Evolutionary conservation across 352 stramenopile species (phyloP).

Genomic region (Phytophthora litchii): DNA sequence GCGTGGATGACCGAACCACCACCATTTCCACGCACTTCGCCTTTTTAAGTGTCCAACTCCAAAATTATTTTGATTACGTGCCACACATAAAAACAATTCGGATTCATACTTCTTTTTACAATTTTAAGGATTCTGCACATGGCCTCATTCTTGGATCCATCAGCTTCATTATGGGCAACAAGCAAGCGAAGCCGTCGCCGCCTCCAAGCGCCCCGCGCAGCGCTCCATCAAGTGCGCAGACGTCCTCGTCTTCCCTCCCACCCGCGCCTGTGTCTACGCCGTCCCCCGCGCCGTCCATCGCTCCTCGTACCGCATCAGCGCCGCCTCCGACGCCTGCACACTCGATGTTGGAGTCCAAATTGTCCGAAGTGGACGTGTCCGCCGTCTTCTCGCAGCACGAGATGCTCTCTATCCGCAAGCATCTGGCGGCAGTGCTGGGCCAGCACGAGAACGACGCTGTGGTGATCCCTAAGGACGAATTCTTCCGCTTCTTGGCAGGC

Average conservation of each 20-base stretch:
- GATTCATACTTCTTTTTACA: neutral
- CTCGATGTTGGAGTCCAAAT: conserved; percentile 69
- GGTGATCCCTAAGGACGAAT: conserved; percentile 85
- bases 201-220: conserved; percentile 29
- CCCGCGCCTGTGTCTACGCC: conserved; percentile 6
- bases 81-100: conserved; percentile 5
- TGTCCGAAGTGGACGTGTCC: conserved; percentile 74
- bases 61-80: conserved; percentile 12
- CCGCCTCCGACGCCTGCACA: conserved; percentile 28
- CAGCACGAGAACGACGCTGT: conserved; percentile 75
- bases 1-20: conserved; percentile 54
- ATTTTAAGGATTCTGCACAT: conserved; percentile 1
- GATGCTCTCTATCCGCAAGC: conserved; percentile 80
- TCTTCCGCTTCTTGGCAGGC: conserved; percentile 83
- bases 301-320: conserved; percentile 18
- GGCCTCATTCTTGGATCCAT: conserved; percentile 6
- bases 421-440: conserved; percentile 67
- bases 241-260: conserved; percentile 1
- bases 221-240: conserved; percentile 8
- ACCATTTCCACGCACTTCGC: conserved; percentile 24
- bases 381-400: conserved; percentile 78
- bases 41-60: conserved; percentile 1
- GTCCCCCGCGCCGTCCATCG: conserved; percentile 1
- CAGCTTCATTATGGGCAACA: conserved; percentile 75
- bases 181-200: conserved; percentile 68